Percentiles rank a stretch among this genome's conserved stretches.
phyloP scores from a whole-genome alignment of 1,284 basidiomycete genomes.

The Tilletia setariae region DNA sequence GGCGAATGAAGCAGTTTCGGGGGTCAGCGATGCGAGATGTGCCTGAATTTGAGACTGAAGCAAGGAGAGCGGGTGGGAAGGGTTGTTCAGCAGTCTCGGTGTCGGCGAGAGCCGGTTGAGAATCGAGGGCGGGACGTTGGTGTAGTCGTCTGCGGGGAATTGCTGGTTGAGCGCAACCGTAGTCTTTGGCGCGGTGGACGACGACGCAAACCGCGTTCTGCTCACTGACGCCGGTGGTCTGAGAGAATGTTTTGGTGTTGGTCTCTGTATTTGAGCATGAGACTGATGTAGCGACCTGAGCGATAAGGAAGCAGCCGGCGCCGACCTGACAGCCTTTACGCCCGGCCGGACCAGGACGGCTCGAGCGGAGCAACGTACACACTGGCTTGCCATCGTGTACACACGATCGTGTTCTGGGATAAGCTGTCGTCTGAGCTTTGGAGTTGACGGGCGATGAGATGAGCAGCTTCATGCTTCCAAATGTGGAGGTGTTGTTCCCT shows the following conservation, averaged over 20 bases:
- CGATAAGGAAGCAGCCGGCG: no score
- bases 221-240: no score
- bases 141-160: conserved; percentile 72
- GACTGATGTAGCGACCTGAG: neutral
- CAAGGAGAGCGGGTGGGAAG: conserved; percentile 79
- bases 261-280: no score
- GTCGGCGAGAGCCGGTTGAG: conserved; percentile 69
- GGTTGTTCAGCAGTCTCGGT: conserved; percentile 66
- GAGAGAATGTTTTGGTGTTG: no score
- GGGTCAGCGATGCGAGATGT: conserved; percentile 64
- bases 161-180: conserved; percentile 17
- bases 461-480: no score
- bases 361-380: neutral
- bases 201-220: no score
- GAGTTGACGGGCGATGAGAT: no score
- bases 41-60: conserved; percentile 79
- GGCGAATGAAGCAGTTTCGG: conserved; percentile 24
- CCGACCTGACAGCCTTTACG: no score
- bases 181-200: neutral
- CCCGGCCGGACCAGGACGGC: neutral
- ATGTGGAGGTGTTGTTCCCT: no score
- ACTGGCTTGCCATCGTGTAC: no score
- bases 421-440: no score
- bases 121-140: conserved; percentile 83
- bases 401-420: no score